These are phyloP conservation scores for Hsuehochloa calcarea DNA, from an alignment of 176 grass and related monocot genomes.

Conservation along the genomic window DNA sequence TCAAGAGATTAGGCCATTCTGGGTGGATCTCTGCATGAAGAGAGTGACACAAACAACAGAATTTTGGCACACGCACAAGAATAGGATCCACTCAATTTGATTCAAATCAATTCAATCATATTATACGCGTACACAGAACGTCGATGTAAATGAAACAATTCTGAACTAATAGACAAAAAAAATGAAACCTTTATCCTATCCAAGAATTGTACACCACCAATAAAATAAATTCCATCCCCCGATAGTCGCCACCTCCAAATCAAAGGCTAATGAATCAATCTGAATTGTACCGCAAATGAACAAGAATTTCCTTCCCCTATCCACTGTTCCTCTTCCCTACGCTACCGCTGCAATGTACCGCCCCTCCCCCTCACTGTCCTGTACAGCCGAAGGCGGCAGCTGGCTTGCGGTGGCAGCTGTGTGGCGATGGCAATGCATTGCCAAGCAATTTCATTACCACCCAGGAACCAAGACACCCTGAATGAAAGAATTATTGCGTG, in stretches of 20 bases:
- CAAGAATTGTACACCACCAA: conserved; percentile 68
- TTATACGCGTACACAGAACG: conserved; percentile 33
- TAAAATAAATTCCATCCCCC: conserved; percentile 47
- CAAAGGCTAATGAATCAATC: conserved; percentile 52
- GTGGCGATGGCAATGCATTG: conserved; percentile 23
- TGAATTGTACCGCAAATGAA: conserved; percentile 48
- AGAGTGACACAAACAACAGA: neutral
- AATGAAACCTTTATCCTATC: conserved; percentile 59
- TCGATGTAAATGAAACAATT: conserved; percentile 51
- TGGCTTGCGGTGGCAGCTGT: conserved; percentile 21
- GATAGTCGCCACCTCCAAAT: conserved; percentile 17
- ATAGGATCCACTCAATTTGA: conserved; percentile 15
- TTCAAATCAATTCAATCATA: conserved; percentile 51
- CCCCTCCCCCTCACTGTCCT: conserved; percentile 48
- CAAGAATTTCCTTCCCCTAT: conserved; percentile 41
- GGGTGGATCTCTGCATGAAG: neutral
- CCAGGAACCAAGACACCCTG: conserved; percentile 5
- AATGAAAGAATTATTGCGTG: conserved; percentile 47
- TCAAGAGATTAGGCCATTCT: neutral
- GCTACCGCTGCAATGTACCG: conserved; percentile 26
- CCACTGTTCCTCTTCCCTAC: conserved; percentile 24
- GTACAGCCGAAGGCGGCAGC: conserved; percentile 62
- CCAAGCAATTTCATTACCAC: conserved; percentile 32
- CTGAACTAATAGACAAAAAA: conserved; percentile 48
- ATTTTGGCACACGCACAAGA: neutral